Percentiles rank a stretch among this genome's conserved stretches.
phyloP scores from a whole-genome alignment of 2,329 filamentous ascomycete species.

The Colletotrichum sp. region DNA sequence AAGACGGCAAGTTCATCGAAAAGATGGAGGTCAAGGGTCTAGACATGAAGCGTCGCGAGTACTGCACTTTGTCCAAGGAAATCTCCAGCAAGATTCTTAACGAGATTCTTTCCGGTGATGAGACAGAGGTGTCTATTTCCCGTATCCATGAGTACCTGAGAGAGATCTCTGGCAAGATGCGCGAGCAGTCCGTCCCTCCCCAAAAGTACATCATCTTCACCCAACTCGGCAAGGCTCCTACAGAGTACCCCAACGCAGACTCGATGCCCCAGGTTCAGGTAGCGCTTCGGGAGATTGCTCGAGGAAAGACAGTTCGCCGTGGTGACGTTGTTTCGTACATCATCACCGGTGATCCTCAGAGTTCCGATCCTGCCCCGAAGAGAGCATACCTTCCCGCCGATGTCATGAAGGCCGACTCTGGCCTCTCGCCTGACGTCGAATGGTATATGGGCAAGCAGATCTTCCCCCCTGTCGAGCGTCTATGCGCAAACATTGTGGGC shows the following conservation, averaged over 20 bases:
- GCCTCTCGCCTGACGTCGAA: constrained; percentile 87
- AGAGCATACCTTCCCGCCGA: constrained; percentile 89
- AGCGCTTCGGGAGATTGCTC: constrained; percentile 83
- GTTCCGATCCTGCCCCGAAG: constrained; percentile 77
- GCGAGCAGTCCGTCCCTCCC: constrained; percentile 73
- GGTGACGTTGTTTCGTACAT: constrained; percentile 98
- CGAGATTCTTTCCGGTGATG: constrained; percentile 92
- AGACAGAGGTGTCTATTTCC: constrained; percentile 84
- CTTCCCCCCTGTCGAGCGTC: constrained; percentile 94
- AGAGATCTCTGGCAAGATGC: constrained; percentile 86
- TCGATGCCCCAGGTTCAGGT: constrained; percentile 98
- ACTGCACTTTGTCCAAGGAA: constrained; percentile 94
- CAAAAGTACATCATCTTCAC: constrained; percentile 98
- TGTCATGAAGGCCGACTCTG: constrained; percentile 77
- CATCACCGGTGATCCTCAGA: constrained; percentile 76
- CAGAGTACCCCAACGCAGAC: constrained; percentile 92
- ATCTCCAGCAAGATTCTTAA: constrained; percentile 90
- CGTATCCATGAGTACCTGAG: constrained; percentile 94
- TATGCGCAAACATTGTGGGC: constrained; percentile 93
- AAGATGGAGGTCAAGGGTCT: constrained; percentile 98
- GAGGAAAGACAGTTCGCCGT: constrained; percentile 86
- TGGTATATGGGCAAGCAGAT: constrained; percentile 99
- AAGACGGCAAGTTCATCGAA: constrained; percentile 88
- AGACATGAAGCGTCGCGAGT: constrained; percentile 97
- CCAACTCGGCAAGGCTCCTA: constrained; percentile 92